These are phyloP conservation scores for Coniochaeta sp. DNA, from an alignment of 2,329 filamentous ascomycete genomes.

Conservation along the genomic window DNA sequence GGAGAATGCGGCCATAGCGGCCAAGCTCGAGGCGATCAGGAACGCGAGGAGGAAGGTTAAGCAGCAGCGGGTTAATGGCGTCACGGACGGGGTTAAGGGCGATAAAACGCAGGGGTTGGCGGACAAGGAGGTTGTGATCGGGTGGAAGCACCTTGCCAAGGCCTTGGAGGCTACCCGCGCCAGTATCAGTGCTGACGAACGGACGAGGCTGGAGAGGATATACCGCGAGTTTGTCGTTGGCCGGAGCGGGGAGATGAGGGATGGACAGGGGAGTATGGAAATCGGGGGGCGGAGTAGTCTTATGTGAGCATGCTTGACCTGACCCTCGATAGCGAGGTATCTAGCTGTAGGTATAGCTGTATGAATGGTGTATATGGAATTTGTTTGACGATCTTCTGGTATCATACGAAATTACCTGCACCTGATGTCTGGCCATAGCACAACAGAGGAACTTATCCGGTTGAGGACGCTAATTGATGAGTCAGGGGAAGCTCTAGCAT, in stretches of 20 bases:
- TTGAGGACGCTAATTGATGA: too few species aligned
- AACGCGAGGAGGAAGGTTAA: slow-evolving; percentile 58
- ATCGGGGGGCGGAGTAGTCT: slow-evolving; percentile 87
- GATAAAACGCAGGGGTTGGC: slow-evolving; percentile 14
- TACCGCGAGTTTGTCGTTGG: slow-evolving; percentile 91
- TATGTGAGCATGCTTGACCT: slow-evolving; percentile 51
- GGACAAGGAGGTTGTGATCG: slow-evolving; percentile 66
- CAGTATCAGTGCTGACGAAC: slow-evolving; percentile 76
- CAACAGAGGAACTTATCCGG: too few species aligned
- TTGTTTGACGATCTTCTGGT: background rate
- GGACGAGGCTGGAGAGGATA: slow-evolving; percentile 65
- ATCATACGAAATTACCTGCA: background rate
- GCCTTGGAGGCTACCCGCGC: slow-evolving; percentile 70
- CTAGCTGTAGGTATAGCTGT: background rate
- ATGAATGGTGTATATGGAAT: background rate
- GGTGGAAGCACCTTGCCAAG: slow-evolving; percentile 74
- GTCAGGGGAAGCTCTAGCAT: too few species aligned
- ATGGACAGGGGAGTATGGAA: slow-evolving; percentile 84
- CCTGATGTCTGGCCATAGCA: too few species aligned
- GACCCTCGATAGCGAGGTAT: background rate
- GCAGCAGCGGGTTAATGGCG: slow-evolving; percentile 21
- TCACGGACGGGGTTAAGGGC: slow-evolving; percentile 16
- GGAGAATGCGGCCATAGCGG: slow-evolving; percentile 69
- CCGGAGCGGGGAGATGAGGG: slow-evolving; percentile 89
- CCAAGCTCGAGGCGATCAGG: slow-evolving; percentile 78